These are phyloP conservation scores for Chaetomium sp. DNA, from an alignment of 2,329 filamentous ascomycete genomes.

Conservation along the genomic window DNA sequence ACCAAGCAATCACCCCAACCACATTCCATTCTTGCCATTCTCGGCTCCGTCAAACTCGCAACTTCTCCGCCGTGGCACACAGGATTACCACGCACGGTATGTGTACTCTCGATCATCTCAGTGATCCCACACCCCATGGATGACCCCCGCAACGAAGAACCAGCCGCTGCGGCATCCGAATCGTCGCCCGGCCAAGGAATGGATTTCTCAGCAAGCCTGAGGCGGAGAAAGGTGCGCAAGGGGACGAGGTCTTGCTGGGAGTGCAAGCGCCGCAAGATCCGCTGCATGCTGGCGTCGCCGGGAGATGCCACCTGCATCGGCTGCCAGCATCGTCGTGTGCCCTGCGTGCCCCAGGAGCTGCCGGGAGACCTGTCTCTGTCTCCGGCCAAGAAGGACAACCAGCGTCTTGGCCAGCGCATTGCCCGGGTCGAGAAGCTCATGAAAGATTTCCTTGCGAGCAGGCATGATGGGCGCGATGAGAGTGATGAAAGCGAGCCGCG, in stretches of 20 bases:
- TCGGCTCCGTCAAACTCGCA: not conserved
- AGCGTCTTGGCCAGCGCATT: not conserved
- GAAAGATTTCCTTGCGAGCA: not conserved
- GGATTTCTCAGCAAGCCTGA: not conserved
- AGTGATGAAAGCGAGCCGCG: not conserved
- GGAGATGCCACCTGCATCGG: constrained; percentile 9
- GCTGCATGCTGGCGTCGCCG: constrained; percentile 47
- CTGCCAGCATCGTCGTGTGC: constrained; percentile 7
- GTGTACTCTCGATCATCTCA: not conserved
- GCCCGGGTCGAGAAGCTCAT: not conserved
- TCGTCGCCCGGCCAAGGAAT: not conserved
- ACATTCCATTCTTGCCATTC: not conserved
- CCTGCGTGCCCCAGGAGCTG: constrained; percentile 7
- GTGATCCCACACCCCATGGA: not conserved
- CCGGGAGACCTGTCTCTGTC: not conserved
- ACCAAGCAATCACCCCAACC: not conserved
- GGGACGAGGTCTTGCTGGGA: constrained; percentile 62
- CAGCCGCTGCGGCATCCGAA: not conserved
- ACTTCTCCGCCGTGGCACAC: not conserved
- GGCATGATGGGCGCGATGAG: not conserved
- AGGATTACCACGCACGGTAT: not conserved
- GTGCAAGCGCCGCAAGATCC: constrained; percentile 58
- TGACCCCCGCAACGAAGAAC: not conserved
- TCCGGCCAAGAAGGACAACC: not conserved
- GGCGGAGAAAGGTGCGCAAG: constrained; percentile 48